A percentile compares a stretch with the other conserved stretches of the same genome.
phyloP scores from a whole-genome alignment of 768 basidiomycete species.

The Tricholoma sp. region DNA sequence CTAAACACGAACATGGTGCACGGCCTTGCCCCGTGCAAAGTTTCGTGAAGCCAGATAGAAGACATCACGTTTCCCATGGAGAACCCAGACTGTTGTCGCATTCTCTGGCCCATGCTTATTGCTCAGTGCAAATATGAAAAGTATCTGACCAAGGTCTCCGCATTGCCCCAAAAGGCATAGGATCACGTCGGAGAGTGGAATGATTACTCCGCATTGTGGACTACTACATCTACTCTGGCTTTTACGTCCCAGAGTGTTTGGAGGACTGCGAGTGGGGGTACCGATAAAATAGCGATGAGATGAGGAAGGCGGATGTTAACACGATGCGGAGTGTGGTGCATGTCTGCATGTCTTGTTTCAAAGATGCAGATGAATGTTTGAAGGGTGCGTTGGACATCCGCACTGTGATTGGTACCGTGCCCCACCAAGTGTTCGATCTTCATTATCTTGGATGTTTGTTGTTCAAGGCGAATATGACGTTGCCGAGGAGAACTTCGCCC shows the following conservation, averaged over 20 bases:
- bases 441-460: constrained; percentile 11
- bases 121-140: constrained; percentile 13
- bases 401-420: constrained; percentile 1
- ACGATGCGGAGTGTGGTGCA: constrained; percentile 5
- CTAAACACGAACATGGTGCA: constrained; percentile 11
- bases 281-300: background rate
- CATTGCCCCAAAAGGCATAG: constrained; percentile 12
- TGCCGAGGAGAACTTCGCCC: constrained; percentile 10
- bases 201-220: constrained; percentile 12
- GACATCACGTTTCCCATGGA: constrained; percentile 15
- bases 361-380: background rate
- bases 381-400: constrained; percentile 3
- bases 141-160: constrained; percentile 8
- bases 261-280: background rate
- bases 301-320: background rate
- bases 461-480: constrained; percentile 9
- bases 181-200: constrained; percentile 17
- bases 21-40: constrained; percentile 18
- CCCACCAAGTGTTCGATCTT: constrained; percentile 16
- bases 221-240: constrained; percentile 2
- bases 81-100: constrained; percentile 22
- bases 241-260: background rate
- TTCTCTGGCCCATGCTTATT: constrained; percentile 19
- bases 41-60: constrained; percentile 16
- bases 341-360: background rate